Conservation (phyloP, 768 basidiomycete species). For the Termitomyces sp. region DNA sequence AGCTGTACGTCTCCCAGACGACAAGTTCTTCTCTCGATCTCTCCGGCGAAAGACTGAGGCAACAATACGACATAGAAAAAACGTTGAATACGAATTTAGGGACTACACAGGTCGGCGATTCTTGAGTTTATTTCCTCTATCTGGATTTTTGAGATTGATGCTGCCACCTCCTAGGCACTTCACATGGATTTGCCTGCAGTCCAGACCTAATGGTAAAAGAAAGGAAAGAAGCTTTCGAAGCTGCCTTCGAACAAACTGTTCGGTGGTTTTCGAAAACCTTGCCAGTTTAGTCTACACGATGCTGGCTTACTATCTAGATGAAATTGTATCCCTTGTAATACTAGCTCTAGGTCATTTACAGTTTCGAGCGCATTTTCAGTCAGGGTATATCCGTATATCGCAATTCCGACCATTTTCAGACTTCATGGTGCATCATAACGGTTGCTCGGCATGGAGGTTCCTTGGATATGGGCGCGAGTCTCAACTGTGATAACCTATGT, state of each 20-base stretch:
- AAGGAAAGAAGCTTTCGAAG: constrained; percentile 37
- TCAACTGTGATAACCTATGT: no score
- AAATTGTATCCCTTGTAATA: neutral
- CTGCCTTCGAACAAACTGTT: constrained; percentile 35
- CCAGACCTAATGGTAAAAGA: constrained; percentile 34
- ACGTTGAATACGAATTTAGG: constrained; percentile 41
- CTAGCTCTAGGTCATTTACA: neutral
- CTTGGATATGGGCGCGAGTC: no score
- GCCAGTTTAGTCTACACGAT: constrained; percentile 10
- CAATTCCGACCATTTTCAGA: neutral
- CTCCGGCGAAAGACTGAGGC: constrained; percentile 30
- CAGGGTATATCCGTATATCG: neutral
- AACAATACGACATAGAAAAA: constrained; percentile 29
- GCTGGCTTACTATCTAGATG: neutral
- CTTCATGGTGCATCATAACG: neutral
- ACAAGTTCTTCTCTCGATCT: constrained; percentile 27
- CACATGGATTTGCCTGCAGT: constrained; percentile 41
- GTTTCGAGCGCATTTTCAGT: neutral
- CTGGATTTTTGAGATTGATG: neutral
- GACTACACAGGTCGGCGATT: constrained; percentile 34
- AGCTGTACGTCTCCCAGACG: constrained; percentile 23
- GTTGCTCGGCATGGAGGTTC: neutral
- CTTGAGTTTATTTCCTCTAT: neutral
- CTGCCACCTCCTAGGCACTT: constrained; percentile 26
- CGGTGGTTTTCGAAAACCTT: constrained; percentile 42